Evolutionary conservation across 306 rosid species (phyloP).

Genomic region (Trichosanthes cucumerina): DNA sequence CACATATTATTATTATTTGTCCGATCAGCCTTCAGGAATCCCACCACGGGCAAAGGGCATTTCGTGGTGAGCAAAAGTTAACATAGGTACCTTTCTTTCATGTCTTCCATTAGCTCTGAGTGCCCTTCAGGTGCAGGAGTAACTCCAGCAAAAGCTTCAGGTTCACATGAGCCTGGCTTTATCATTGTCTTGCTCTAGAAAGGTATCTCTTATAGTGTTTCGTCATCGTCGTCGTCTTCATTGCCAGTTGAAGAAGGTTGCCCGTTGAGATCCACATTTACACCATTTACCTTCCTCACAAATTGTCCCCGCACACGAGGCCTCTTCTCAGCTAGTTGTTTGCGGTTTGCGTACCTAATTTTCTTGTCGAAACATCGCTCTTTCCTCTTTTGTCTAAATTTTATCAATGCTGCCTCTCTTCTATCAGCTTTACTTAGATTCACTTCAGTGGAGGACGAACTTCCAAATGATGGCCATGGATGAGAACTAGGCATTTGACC

Average conservation of each 20-base stretch:
- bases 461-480: constrained; percentile 65
- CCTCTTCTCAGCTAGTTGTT: constrained; percentile 75
- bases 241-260: constrained; percentile 53
- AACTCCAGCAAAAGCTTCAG: not conserved
- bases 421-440: constrained; percentile 56
- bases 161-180: not conserved
- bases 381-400: constrained; percentile 88
- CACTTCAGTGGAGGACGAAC: constrained; percentile 45
- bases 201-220: constrained; percentile 10
- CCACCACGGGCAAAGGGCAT: not conserved
- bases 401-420: constrained; percentile 91
- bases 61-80: not conserved
- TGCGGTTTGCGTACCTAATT: constrained; percentile 75
- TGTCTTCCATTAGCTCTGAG: not conserved
- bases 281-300: constrained; percentile 68
- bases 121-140: not conserved
- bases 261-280: constrained; percentile 72
- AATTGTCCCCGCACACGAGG: constrained; percentile 92
- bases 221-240: constrained; percentile 53
- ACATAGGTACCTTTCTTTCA: not conserved
- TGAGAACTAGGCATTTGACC: constrained; percentile 58
- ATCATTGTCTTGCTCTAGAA: not conserved
- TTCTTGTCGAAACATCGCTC: constrained; percentile 91
- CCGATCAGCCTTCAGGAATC: not conserved
- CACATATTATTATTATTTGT: not conserved